A percentile compares a stretch with the other conserved stretches of the same genome.
These are phyloP conservation scores for Vigna nakashimae DNA, from an alignment of 306 rosid species.

Conservation along the genomic window DNA sequence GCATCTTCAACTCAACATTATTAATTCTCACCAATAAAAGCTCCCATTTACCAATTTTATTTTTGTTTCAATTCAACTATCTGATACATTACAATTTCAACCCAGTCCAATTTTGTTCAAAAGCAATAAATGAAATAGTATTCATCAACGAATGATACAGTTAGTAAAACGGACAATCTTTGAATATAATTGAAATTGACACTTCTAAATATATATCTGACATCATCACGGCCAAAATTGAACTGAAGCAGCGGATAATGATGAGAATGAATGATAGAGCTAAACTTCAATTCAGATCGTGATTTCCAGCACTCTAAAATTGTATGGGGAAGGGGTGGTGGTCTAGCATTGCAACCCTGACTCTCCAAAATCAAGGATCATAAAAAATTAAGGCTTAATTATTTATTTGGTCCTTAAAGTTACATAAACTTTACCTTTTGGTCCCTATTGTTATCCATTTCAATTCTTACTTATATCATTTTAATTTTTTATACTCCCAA, in stretches of 20 bases:
- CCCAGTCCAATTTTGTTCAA: constrained; percentile 19
- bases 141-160: neutral
- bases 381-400: no score
- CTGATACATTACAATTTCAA: constrained; percentile 21
- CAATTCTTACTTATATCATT: no score
- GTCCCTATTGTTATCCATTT: no score
- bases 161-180: constrained; percentile 3
- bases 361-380: constrained; percentile 32
- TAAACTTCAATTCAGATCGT: constrained; percentile 21
- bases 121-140: constrained; percentile 13
- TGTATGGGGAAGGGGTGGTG: neutral
- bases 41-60: constrained; percentile 8
- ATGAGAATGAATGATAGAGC: constrained; percentile 3
- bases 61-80: constrained; percentile 15
- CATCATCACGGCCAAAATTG: constrained; percentile 2
- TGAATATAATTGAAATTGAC: constrained; percentile 5
- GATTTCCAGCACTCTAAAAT: constrained; percentile 16
- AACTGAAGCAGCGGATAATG: constrained; percentile 13
- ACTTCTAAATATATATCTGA: neutral
- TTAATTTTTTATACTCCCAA: no score
- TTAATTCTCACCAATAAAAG: constrained; percentile 9
- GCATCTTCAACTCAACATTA: neutral
- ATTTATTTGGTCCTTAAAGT: no score
- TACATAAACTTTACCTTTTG: no score
- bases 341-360: constrained; percentile 8